phyloP scores from a whole-genome alignment of 108 stramenopile species.

The Pseudonitzschia delicatissima region DNA sequence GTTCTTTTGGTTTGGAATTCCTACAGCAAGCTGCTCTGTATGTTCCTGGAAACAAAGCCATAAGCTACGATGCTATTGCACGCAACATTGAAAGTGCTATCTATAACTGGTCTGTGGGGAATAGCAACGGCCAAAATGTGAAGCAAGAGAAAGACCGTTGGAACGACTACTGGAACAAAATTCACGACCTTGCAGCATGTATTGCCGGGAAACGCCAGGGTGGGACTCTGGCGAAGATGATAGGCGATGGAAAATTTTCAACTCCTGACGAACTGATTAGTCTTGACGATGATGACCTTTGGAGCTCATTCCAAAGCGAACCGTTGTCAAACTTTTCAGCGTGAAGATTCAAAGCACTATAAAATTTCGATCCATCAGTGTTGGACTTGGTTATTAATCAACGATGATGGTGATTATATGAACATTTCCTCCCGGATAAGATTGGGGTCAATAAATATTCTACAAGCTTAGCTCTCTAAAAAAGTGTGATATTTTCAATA shows the following conservation, averaged over 20 bases:
- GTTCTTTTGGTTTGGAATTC: constrained; percentile 42
- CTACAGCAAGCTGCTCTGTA: constrained; percentile 18
- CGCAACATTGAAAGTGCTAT: constrained; percentile 24
- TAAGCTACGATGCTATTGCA: constrained; percentile 21
- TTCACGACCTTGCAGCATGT: constrained; percentile 26
- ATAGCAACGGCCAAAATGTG: background rate
- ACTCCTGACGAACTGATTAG: constrained; percentile 19
- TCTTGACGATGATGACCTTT: constrained; percentile 23
- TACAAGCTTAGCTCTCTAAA: too few relatives aligned
- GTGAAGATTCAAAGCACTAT: too few relatives aligned
- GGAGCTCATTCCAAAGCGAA: constrained; percentile 16
- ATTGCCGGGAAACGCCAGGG: constrained; percentile 18
- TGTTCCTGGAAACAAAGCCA: constrained; percentile 20
- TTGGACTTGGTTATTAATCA: background rate
- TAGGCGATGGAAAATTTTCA: constrained; percentile 24
- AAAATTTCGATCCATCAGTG: background rate
- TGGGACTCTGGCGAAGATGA: constrained; percentile 30
- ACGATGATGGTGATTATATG: background rate
- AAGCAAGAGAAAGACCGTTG: background rate
- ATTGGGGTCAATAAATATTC: too few relatives aligned
- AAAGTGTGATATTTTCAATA: too few relatives aligned
- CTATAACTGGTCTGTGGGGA: constrained; percentile 15
- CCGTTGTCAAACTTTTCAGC: constrained; percentile 5
- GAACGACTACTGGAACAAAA: constrained; percentile 29
- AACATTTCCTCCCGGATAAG: too few relatives aligned